Base-by-base conservation (phyloP, 2,329 filamentous ascomycete species). In the Bipolaris bicolor region DNA sequence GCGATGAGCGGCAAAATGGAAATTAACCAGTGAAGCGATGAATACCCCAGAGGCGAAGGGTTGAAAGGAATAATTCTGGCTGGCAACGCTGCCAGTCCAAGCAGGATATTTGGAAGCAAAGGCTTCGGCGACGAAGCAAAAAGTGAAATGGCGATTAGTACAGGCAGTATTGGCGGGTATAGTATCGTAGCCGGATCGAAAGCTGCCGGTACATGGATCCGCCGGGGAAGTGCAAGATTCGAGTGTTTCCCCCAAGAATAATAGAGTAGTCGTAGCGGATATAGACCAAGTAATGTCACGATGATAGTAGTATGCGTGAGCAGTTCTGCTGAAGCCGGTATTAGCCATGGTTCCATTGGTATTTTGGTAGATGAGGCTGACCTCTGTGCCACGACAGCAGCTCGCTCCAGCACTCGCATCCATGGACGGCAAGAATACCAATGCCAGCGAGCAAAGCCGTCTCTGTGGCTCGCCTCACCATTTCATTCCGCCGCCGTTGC, bases 151-250 rank as follows among this genome's bases (percentile, higher is more conserved):
- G 92, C 88, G 26, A 95, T 89, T 44, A 93, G 82, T 15, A 93
- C 78, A 0, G 93, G 91, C 29, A 97, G 82, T 2, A 88, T 77
- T 5, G 89, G 84, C 16, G 94, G 94, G 72, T 97, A 98, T 55
- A 97, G 77, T n/a, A 97, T 82, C 10, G 93, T 91, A 6, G 94
- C 94, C 2, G 92, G 93, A 70, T 98, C 94, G 76, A 97, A 96
- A n/a, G 85, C 83, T 3, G 86, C 79, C 0, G 92, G 92, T 36
- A 97, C 80, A 39, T 83, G 82, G 67, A 88, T 84, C 47, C 81
- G 80, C 62, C 72, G 77, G 48, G 77, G 66, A 49, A 76, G 66
- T 33, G 72, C 74, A 34, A 67, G 62, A 18, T 59, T 62, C 7
- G 73, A 72, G 2, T 66, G 55, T 57, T 64, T 62, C 44, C 52